Conservation (phyloP, 1,284 basidiomycete species). For the Apiotrichum mycotoxinovorans region DNA sequence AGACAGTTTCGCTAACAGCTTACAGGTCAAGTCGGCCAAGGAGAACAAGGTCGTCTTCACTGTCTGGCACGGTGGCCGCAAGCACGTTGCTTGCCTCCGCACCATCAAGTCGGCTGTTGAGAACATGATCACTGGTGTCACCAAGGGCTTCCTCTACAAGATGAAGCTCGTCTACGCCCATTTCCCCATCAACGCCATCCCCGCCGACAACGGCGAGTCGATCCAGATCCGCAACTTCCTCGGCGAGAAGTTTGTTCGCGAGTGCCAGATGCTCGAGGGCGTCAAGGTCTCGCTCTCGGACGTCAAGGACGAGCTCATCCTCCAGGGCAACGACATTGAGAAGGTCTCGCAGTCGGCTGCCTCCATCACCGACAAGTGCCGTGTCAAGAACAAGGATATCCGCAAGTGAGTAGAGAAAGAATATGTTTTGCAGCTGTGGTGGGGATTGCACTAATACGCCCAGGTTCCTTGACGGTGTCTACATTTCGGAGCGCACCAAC, state of each 20-base stretch:
- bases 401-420: conserved; percentile 59
- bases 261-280: conserved; percentile 88
- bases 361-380: conserved; percentile 88
- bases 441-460: too few species aligned
- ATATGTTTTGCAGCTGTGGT: too few species aligned
- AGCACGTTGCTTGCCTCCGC: conserved; percentile 96
- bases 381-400: conserved; percentile 97
- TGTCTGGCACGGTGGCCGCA: conserved; percentile 97
- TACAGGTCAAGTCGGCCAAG: conserved; percentile 48
- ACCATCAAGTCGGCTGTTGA: conserved; percentile 91
- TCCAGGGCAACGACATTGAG: conserved; percentile 92
- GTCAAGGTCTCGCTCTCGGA: conserved; percentile 86
- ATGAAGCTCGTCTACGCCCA: conserved; percentile 99
- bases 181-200: conserved; percentile 99
- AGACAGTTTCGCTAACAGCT: not conserved
- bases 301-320: conserved; percentile 90
- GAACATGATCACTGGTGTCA: conserved; percentile 98
- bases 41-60: conserved; percentile 77
- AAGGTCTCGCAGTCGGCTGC: conserved; percentile 95
- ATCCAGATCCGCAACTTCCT: conserved; percentile 97
- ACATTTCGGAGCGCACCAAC: conserved; percentile 52
- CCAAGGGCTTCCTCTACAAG: conserved; percentile 99
- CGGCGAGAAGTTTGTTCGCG: conserved; percentile 74
- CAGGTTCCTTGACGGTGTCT: conserved; percentile 59
- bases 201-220: conserved; percentile 70